phyloP scores from a whole-genome alignment of 345 rosid species.

The Eucalyptus curtisii region DNA sequence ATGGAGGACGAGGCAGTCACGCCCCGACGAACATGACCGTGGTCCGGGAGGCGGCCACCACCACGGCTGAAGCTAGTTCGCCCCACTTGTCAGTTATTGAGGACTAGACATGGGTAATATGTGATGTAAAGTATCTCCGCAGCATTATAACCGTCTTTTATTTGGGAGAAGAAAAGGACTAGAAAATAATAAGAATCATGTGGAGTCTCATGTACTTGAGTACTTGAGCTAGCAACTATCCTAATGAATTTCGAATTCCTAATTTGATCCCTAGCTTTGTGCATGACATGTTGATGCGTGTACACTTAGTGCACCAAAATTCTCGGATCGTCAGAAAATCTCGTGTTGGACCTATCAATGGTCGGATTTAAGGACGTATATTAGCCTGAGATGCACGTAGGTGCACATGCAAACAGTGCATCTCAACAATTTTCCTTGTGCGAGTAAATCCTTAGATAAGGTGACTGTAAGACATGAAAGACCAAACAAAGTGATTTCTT shows the following conservation, averaged over 20 bases:
- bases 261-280: background rate
- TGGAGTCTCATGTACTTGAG: background rate
- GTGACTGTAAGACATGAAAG: background rate
- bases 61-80: background rate
- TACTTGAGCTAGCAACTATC: background rate
- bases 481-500: background rate
- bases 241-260: background rate
- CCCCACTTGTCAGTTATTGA: background rate
- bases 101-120: background rate
- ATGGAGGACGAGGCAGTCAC: background rate
- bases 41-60: background rate
- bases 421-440: background rate
- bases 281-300: background rate
- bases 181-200: background rate
- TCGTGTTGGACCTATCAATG: background rate
- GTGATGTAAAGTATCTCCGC: background rate
- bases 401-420: background rate
- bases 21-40: background rate
- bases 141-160: background rate
- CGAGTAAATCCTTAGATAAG: background rate
- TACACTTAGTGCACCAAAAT: background rate
- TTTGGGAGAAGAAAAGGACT: background rate
- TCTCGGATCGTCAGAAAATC: background rate
- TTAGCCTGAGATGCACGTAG: background rate
- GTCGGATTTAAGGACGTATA: background rate